Evolutionary conservation across 208 protist genomes (phyloP).

Genomic region (Leishmania turanica): DNA sequence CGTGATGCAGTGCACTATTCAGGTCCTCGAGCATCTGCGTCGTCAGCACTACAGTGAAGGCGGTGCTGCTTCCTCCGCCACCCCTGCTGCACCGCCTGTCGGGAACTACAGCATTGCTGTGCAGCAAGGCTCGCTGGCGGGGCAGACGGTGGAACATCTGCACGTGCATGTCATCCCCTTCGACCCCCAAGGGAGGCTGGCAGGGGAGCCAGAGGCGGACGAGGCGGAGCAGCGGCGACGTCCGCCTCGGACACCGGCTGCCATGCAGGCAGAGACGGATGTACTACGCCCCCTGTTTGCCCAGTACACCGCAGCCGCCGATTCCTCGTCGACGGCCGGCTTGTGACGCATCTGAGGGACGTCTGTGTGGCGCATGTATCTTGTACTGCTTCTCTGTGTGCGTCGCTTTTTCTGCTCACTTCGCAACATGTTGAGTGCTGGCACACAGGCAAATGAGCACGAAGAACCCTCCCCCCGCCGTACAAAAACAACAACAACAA

Average conservation of each 20-base stretch:
- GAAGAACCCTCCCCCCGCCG: neutral
- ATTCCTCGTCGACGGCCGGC: neutral
- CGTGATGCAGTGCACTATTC: conserved; percentile 62
- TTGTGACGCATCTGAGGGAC: neutral
- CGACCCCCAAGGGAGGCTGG: conserved; percentile 62
- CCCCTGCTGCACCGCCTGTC: neutral
- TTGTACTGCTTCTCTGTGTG: neutral
- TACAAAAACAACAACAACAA: no score
- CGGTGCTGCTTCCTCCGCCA: neutral
- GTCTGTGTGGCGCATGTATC: neutral
- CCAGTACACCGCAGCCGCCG: conserved; percentile 13
- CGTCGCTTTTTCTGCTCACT: no score
- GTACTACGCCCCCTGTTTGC: conserved; percentile 48
- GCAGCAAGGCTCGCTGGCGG: conserved; percentile 71
- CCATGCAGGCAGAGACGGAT: conserved; percentile 68
- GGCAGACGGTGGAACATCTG: conserved; percentile 84
- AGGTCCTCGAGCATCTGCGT: conserved; percentile 51
- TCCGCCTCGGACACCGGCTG: conserved; percentile 42
- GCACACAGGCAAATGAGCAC: neutral
- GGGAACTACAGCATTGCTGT: conserved; percentile 77
- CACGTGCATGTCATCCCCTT: conserved; percentile 89
- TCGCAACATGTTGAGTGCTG: neutral
- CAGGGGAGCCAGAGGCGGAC: conserved; percentile 69
- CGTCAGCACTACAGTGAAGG: conserved; percentile 2
- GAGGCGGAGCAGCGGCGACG: conserved; percentile 58